Evolutionary conservation across 1,284 basidiomycete species (phyloP).

Genomic region (Fomitiporia mediterranea): DNA sequence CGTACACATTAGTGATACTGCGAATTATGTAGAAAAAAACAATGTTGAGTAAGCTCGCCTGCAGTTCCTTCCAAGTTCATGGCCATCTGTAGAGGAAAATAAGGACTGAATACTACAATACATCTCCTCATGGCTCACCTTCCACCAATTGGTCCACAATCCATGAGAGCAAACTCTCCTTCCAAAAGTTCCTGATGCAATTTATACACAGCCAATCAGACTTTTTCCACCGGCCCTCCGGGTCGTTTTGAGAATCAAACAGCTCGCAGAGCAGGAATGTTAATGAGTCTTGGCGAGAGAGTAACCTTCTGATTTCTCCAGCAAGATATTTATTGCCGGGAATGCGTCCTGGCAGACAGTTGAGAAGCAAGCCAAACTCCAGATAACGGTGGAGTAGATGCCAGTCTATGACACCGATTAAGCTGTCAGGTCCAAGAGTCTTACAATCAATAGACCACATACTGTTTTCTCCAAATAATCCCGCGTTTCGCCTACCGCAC

Average conservation of each 20-base stretch:
- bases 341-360: constrained; percentile 6
- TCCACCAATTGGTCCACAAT: constrained; percentile 4
- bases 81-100: constrained; percentile 1
- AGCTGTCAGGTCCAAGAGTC: not conserved
- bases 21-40: no score
- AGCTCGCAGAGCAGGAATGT: constrained; percentile 8
- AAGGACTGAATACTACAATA: not conserved
- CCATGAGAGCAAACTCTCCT: constrained; percentile 8
- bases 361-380: not conserved
- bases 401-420: constrained; percentile 8
- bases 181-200: constrained; percentile 11
- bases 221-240: not conserved
- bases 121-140: constrained; percentile 4
- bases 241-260: constrained; percentile 16
- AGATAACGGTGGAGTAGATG: not conserved
- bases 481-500: not conserved
- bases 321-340: not conserved
- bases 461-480: constrained; percentile 11
- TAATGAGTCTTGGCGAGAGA: not conserved
- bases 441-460: not conserved
- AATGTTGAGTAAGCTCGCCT: constrained; percentile 6
- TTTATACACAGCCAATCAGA: constrained; percentile 6
- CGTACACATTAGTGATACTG: no score
- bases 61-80: constrained; percentile 13
- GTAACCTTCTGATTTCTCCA: not conserved